Base-by-base conservation (phyloP, 140 eudicot genomes). In the Oenanthe javanica region DNA sequence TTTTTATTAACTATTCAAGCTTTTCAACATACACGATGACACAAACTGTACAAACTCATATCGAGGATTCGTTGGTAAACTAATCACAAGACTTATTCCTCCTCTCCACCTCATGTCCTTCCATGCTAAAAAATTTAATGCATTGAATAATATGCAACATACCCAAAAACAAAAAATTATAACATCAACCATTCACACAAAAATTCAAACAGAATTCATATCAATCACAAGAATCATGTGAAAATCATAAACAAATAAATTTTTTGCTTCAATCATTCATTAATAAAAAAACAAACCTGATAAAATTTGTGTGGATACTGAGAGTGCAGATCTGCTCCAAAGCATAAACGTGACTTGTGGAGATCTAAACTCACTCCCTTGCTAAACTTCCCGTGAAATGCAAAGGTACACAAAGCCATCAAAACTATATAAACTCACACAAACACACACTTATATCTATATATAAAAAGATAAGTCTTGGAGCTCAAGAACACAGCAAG, bases 311-410 rank as follows among this genome's bases (percentile, higher is more conserved):
- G 69, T 61, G 31, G 31, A 21, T 7, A 59, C 67, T 59, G 12
- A 59, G 31, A 59, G 38, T 61, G 69, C 69, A 61, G 69, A 61
- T 61, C 38, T 61, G 69, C 23, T 9, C 69, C 69, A 61, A 61
- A 61, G 15, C 69, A 61, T 31, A 61, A 61, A 9, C 11, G 36
- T 2, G 27, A n/a, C 69, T 61, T 61, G 36, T 61, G 69, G 27
- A 61, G 69, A 61, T 61, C 69, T 12, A 61, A 61, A 61, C 69
- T 61, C 38, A n/a, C 69, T 8, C 69, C 69, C 69, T 61, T 61
- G 69, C 69, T 61, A 61, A 61, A n/a, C 69, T 61, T 61, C 69
- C 69, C 69, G n/a, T 61, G 69, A 61, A 61, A 61, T 61, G 69
- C 69, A n/a, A 61, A 61, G 23, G 69, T n/a, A 2, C 69, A 61